A percentile compares a stretch with the other conserved stretches of the same genome.
These are phyloP conservation scores for Picea abies DNA, from an alignment of 83 land plant genomes.

Conservation along the genomic window DNA sequence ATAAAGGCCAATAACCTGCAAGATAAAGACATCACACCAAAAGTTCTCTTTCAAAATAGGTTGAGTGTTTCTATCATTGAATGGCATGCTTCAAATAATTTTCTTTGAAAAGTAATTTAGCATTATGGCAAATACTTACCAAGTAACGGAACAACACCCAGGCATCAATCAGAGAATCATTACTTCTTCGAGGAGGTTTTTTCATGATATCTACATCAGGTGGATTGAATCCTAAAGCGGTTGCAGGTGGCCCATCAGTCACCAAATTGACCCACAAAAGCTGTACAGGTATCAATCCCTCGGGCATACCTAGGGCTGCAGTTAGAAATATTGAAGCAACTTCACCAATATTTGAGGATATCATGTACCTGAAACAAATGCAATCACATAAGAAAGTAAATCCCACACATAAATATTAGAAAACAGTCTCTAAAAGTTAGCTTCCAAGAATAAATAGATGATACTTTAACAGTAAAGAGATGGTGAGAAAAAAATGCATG, in stretches of 20 bases:
- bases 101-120: too few species aligned
- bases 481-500: too few species aligned
- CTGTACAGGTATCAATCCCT: conserved; percentile 87
- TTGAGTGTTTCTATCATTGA: too few species aligned
- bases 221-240: conserved; percentile 89
- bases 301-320: conserved; percentile 86
- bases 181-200: conserved; percentile 73
- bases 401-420: too few species aligned
- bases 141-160: conserved; percentile 74
- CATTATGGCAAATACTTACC: conserved; percentile 24
- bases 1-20: conserved; percentile 64
- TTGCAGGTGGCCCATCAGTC: conserved; percentile 92
- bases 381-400: too few species aligned
- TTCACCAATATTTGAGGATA: conserved; percentile 91
- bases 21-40: too few species aligned
- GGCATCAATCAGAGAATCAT: conserved; percentile 75
- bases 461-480: too few species aligned
- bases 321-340: conserved; percentile 84
- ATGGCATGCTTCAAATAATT: too few species aligned
- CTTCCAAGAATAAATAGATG: too few species aligned
- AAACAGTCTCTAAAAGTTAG: too few species aligned
- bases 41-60: not conserved
- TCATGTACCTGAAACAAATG: conserved; percentile 49
- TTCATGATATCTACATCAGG: conserved; percentile 84
- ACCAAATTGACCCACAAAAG: conserved; percentile 92